Evolutionary conservation across 352 stramenopile genomes (phyloP).

Genomic region (Globisporangium nagaii): DNA sequence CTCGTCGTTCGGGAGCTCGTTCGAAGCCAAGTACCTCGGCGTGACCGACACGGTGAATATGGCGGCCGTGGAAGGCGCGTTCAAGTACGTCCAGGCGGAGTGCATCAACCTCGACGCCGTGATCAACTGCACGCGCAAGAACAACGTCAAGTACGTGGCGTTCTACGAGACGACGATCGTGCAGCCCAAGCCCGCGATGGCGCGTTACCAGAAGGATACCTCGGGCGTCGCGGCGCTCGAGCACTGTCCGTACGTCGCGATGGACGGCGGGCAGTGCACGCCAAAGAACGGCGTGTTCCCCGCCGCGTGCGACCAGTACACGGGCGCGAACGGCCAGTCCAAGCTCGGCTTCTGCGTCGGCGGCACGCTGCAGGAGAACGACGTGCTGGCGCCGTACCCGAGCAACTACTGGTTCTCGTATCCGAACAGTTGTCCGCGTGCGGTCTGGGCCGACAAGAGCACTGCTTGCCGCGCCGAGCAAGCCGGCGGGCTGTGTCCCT

Average conservation of each 20-base stretch:
- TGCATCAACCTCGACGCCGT: conserved; percentile 44
- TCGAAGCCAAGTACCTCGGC: conserved; percentile 35
- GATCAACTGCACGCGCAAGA: conserved; percentile 44
- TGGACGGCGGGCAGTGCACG: conserved; percentile 58
- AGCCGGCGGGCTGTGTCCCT: conserved; percentile 34
- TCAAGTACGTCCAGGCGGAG: conserved; percentile 62
- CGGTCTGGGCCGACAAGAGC: conserved; percentile 38
- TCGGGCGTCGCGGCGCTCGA: conserved; percentile 17
- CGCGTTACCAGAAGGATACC: conserved; percentile 35
- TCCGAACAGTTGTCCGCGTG: conserved; percentile 57
- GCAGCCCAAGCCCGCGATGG: conserved; percentile 35
- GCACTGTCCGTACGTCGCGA: conserved; percentile 44
- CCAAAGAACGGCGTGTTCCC: conserved; percentile 28
- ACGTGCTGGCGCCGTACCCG: conserved; percentile 60
- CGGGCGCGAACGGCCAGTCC: conserved; percentile 26
- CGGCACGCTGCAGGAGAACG: conserved; percentile 28
- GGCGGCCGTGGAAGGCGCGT: conserved; percentile 41
- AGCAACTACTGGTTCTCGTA: conserved; percentile 83
- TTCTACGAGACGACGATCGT: conserved; percentile 61
- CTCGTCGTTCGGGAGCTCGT: conserved; percentile 29
- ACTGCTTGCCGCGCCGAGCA: conserved; percentile 27
- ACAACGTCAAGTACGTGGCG: conserved; percentile 48
- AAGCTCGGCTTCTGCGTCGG: conserved; percentile 52
- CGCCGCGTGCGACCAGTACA: conserved; percentile 47
- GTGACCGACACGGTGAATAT: conserved; percentile 51